Conservation (phyloP, 192 early-diverging fungal genomes). For the Coemansia sp. region DNA sequence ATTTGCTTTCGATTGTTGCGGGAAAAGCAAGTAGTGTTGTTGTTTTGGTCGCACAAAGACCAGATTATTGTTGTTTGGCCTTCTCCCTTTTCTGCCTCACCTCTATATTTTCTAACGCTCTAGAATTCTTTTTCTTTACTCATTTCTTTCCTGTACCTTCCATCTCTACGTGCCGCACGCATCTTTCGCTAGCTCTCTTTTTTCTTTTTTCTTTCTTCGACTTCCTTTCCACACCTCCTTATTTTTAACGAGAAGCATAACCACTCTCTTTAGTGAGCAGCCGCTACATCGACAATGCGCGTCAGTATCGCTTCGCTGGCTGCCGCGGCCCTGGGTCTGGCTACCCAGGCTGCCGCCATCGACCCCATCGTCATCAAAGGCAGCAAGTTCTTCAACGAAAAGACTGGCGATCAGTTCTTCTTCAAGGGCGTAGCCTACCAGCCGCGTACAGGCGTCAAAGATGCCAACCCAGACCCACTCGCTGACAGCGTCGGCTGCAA, state of each 20-base stretch:
- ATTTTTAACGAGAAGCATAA: background rate
- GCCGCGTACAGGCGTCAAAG: slow-evolving; percentile 54
- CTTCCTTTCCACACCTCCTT: background rate
- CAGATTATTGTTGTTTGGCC: background rate
- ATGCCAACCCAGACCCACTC: slow-evolving; percentile 61
- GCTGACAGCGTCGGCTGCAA: slow-evolving; percentile 61
- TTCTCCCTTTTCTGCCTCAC: background rate
- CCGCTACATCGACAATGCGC: slow-evolving; percentile 25
- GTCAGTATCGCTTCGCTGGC: slow-evolving; percentile 21
- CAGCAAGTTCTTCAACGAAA: slow-evolving; percentile 70
- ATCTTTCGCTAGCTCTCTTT: background rate
- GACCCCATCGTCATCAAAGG: slow-evolving; percentile 70
- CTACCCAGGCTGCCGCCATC: slow-evolving; percentile 47
- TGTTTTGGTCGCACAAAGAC: background rate
- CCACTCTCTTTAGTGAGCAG: background rate
- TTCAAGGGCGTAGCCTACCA: slow-evolving; percentile 78
- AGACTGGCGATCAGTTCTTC: slow-evolving; percentile 74
- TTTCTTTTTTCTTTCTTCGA: background rate
- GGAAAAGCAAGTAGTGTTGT: background rate
- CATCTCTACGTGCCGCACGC: background rate
- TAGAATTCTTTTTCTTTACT: background rate
- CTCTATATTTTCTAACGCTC: background rate
- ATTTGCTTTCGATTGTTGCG: background rate
- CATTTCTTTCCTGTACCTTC: background rate
- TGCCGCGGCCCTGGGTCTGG: slow-evolving; percentile 35